Evolutionary conservation across 805 yeast genomes (phyloP).

Genomic region (Saccharomycopsis oosterbeekiorum): DNA sequence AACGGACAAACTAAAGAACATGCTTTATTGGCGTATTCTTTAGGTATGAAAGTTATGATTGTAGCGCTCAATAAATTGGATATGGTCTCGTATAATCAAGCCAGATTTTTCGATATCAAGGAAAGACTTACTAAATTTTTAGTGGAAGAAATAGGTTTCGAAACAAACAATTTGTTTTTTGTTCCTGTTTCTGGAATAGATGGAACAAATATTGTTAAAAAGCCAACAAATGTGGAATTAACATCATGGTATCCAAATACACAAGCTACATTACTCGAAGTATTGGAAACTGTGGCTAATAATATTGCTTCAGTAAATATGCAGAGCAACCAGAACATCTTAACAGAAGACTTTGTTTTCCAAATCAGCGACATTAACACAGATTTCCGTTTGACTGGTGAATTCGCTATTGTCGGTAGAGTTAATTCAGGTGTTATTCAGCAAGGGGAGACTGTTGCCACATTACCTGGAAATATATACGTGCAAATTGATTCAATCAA

Average conservation of each 20-base stretch:
- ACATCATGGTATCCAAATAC: slow-evolving; percentile 76
- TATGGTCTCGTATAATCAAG: slow-evolving; percentile 44
- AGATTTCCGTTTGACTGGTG: slow-evolving; percentile 34
- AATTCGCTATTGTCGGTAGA: slow-evolving; percentile 52
- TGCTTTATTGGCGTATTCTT: slow-evolving; percentile 51
- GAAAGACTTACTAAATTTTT: slow-evolving; percentile 42
- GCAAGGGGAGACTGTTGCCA: slow-evolving; percentile 53
- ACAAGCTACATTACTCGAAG: slow-evolving; percentile 88
- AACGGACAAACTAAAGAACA: slow-evolving; percentile 79
- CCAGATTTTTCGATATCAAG: slow-evolving; percentile 42
- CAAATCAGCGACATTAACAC: slow-evolving; percentile 55
- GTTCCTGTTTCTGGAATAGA: slow-evolving; percentile 62
- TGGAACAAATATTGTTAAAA: slow-evolving; percentile 55
- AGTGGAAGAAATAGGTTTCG: slow-evolving; percentile 42
- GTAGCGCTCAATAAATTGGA: slow-evolving; percentile 69
- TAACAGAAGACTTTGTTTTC: slow-evolving; percentile 41
- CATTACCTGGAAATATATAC: slow-evolving; percentile 41
- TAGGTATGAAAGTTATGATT: slow-evolving; percentile 54
- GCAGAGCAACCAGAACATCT: slow-evolving; percentile 19
- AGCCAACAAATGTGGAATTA: slow-evolving; percentile 26
- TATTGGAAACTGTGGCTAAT: slow-evolving; percentile 48
- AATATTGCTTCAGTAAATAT: slow-evolving; percentile 20
- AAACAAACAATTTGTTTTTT: slow-evolving; percentile 31
- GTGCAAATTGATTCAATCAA: slow-evolving; percentile 13
- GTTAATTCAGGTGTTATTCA: slow-evolving; percentile 60